These are phyloP conservation scores for Vigna hirtella DNA, from an alignment of 306 rosid genomes.

Conservation along the genomic window DNA sequence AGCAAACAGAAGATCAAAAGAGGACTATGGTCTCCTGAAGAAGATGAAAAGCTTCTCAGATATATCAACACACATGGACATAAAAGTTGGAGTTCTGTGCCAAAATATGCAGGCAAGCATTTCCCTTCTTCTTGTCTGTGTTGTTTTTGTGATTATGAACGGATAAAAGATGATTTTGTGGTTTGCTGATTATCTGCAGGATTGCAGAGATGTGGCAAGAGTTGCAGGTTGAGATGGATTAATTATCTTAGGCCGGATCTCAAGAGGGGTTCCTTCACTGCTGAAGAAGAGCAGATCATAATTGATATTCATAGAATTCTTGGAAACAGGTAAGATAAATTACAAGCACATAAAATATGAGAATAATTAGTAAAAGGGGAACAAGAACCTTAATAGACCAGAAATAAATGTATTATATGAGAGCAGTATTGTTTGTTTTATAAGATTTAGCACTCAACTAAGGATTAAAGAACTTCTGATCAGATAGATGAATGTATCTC, in stretches of 20 bases:
- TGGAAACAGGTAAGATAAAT: constrained; percentile 64
- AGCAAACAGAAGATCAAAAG: constrained; percentile 82
- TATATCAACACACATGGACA: constrained; percentile 66
- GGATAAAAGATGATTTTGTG: background rate
- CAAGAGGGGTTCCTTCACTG: constrained; percentile 80
- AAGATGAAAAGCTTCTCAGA: constrained; percentile 79
- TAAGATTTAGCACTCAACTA: background rate
- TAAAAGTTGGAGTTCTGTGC: constrained; percentile 84
- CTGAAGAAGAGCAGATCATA: constrained; percentile 75
- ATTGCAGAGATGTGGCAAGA: constrained; percentile 86
- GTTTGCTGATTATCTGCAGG: constrained; percentile 48
- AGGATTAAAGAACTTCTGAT: background rate
- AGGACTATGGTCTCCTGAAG: constrained; percentile 96
- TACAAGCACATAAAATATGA: constrained; percentile 19
- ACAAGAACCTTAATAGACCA: background rate
- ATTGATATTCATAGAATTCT: constrained; percentile 85
- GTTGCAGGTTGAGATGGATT: constrained; percentile 90
- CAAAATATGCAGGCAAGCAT: constrained; percentile 70
- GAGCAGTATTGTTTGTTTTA: background rate
- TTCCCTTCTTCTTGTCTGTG: background rate
- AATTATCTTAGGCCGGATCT: constrained; percentile 88
- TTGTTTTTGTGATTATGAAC: background rate
- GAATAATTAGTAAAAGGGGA: background rate
- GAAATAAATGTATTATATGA: background rate
- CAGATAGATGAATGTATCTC: background rate